These are phyloP conservation scores for Neofusicoccum ribis DNA, from an alignment of 2,329 filamentous ascomycete species.

Conservation along the genomic window DNA sequence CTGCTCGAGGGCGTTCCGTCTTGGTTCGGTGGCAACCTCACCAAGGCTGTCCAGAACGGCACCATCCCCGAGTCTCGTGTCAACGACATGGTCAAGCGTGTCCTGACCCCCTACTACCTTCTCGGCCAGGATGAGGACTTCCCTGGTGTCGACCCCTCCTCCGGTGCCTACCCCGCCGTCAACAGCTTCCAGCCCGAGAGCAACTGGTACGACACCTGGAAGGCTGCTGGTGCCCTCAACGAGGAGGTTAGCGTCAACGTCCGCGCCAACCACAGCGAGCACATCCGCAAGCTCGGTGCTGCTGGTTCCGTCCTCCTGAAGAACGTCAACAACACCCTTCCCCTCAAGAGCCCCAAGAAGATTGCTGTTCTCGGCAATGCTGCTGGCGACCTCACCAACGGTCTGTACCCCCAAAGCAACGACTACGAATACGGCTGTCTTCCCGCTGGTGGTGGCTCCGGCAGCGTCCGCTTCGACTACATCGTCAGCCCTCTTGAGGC, in stretches of 20 bases:
- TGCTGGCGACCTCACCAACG: constrained; percentile 50
- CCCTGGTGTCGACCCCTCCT: constrained; percentile 37
- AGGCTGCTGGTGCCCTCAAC: constrained; percentile 22
- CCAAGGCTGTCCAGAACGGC: constrained; percentile 42
- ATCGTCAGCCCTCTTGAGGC: constrained; percentile 45
- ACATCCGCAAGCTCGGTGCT: constrained; percentile 44
- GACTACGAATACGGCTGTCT: constrained; percentile 46
- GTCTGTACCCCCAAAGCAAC: constrained; percentile 38
- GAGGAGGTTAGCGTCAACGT: constrained; percentile 26
- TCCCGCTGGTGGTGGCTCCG: constrained; percentile 43
- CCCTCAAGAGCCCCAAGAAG: constrained; percentile 53
- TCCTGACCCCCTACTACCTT: constrained; percentile 49
- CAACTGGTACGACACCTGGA: constrained; percentile 23
- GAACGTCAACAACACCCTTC: constrained; percentile 52
- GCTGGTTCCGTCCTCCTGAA: constrained; percentile 49
- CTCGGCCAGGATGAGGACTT: constrained; percentile 44
- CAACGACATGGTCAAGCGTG: constrained; percentile 49
- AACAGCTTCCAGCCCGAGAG: constrained; percentile 17
- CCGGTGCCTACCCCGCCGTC: constrained; percentile 5
- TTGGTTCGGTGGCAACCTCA: constrained; percentile 34
- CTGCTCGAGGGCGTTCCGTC: constrained; percentile 50
- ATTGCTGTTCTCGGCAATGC: constrained; percentile 54
- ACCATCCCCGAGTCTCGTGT: constrained; percentile 42
- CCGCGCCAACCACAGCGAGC: constrained; percentile 33
- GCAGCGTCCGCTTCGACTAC: constrained; percentile 40